These are phyloP conservation scores for Boletus huronensis DNA, from an alignment of 768 basidiomycete genomes.

Conservation along the genomic window DNA sequence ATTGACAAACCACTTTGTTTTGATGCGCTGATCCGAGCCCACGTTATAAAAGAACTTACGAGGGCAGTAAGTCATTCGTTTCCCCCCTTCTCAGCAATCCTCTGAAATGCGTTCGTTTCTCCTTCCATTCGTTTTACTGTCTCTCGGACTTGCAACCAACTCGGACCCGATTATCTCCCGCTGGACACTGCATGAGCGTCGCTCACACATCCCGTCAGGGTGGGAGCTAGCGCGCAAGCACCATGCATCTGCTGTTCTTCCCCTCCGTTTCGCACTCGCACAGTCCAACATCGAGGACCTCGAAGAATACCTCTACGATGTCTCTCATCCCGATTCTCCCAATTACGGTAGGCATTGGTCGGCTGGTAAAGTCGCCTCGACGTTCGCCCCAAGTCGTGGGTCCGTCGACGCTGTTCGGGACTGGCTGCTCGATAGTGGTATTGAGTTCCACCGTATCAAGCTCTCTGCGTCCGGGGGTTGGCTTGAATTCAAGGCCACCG, in stretches of 20 bases:
- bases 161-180: conserved; percentile 8
- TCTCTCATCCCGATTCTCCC: conserved; percentile 43
- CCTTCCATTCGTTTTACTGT: conserved; percentile 22
- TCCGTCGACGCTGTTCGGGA: conserved; percentile 36
- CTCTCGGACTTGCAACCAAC: conserved; percentile 12
- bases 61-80: neutral
- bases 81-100: neutral
- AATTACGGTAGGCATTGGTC: conserved; percentile 48
- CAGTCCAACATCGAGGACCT: conserved; percentile 41
- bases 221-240: conserved; percentile 34
- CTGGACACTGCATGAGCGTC: conserved; percentile 12
- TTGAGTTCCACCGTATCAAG: conserved; percentile 34
- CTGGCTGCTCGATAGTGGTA: conserved; percentile 40
- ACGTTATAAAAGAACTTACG: neutral
- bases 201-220: conserved; percentile 37
- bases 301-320: conserved; percentile 39
- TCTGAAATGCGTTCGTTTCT: conserved; percentile 18
- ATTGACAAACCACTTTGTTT: neutral
- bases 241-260: conserved; percentile 33
- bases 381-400: conserved; percentile 39
- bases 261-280: conserved; percentile 43
- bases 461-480: conserved; percentile 35
- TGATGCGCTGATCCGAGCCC: neutral
- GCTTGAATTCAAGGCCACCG: conserved; percentile 40
- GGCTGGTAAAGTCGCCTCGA: conserved; percentile 36